Evolutionary conservation across 148 eudicot genomes (phyloP).

Genomic region (Chenopodium quinoa): DNA sequence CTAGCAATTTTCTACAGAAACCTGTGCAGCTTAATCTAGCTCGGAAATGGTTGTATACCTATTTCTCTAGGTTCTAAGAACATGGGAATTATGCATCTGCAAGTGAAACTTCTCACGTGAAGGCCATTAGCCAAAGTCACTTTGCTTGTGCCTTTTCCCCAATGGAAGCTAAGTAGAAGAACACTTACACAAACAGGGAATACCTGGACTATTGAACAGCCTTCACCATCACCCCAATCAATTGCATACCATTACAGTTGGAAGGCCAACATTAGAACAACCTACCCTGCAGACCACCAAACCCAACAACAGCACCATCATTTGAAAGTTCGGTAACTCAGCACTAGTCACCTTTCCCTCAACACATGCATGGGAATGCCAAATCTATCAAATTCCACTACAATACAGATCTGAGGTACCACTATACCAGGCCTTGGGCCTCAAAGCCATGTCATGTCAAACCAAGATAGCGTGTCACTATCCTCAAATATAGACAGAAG

Average conservation of each 20-base stretch:
- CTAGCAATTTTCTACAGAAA: background rate
- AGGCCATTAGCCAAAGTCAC: background rate
- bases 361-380: background rate
- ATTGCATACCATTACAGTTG: background rate
- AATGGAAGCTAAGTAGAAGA: background rate
- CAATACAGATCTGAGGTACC: background rate
- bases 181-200: background rate
- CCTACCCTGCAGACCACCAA: background rate
- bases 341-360: background rate
- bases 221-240: background rate
- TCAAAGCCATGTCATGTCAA: background rate
- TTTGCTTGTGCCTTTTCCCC: background rate
- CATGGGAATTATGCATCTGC: background rate
- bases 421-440: background rate
- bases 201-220: background rate
- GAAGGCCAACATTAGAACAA: background rate
- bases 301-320: background rate
- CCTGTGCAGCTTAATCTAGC: background rate
- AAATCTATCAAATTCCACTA: background rate
- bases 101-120: background rate
- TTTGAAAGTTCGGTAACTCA: no score
- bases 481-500: background rate
- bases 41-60: background rate
- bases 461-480: background rate
- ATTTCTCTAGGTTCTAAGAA: slow-evolving; percentile 3